A percentile compares a stretch with the other conserved stretches of the same genome.
phyloP scores from a whole-genome alignment of 495 filamentous ascomycete species.

The Tricharina praecox region DNA sequence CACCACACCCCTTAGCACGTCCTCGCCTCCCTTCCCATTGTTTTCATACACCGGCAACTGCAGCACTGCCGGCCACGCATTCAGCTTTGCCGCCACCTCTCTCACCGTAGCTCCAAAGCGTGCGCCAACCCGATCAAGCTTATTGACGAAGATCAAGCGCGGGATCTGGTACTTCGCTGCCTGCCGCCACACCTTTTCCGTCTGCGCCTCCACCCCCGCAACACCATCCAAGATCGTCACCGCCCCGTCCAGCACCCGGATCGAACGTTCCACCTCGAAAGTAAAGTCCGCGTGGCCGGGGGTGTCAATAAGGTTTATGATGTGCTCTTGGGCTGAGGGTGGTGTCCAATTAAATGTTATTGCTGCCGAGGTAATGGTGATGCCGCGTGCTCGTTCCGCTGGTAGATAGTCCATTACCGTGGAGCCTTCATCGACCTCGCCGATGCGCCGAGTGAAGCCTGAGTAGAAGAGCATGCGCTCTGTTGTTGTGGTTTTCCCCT shows the following conservation, averaged over 20 bases:
- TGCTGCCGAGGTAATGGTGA: conserved; percentile 95
- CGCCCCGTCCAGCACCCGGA: conserved; percentile 85
- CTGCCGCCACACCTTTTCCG: conserved; percentile 90
- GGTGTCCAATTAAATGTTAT: conserved; percentile 83
- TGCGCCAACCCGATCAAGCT: conserved; percentile 87
- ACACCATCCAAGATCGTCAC: conserved; percentile 94
- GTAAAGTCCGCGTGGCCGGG: conserved; percentile 97
- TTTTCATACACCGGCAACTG: conserved; percentile 81
- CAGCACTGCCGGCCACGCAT: conserved; percentile 75
- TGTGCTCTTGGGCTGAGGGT: conserved; percentile 39
- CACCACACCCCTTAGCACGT: conserved; percentile 61
- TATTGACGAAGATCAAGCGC: conserved; percentile 79
- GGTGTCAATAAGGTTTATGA: conserved; percentile 90
- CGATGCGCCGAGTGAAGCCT: conserved; percentile 69
- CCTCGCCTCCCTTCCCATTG: conserved; percentile 36
- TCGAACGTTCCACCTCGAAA: conserved; percentile 85
- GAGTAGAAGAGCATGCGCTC: conserved; percentile 99
- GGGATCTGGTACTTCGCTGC: conserved; percentile 75
- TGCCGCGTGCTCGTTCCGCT: conserved; percentile 79
- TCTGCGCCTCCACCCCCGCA: conserved; percentile 94
- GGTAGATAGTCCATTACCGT: conserved; percentile 97
- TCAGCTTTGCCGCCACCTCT: conserved; percentile 62
- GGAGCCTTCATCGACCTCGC: conserved; percentile 88
- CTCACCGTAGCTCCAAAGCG: conserved; percentile 73
- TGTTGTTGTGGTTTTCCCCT: conserved; percentile 97